Evolutionary conservation across 306 rosid species (phyloP).

Genomic region (Prosopis cineraria): DNA sequence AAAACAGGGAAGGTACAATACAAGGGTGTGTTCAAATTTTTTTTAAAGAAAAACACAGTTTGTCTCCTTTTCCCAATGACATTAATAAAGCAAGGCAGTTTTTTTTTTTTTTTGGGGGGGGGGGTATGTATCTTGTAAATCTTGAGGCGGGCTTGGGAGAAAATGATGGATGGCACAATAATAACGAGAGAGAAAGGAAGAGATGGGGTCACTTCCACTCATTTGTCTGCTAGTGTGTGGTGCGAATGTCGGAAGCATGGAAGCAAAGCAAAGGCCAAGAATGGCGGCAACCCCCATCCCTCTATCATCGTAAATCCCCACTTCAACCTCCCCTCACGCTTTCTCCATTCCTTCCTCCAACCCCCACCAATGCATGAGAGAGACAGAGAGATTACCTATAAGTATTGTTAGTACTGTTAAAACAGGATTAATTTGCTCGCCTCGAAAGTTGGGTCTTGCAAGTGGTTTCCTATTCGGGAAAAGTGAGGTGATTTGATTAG

Average conservation of each 20-base stretch:
- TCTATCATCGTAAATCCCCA: conserved; percentile 47
- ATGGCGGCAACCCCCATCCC: conserved; percentile 82
- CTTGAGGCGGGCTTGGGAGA: conserved; percentile 32
- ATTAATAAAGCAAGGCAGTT: too few relatives aligned
- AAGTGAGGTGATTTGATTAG: conserved; percentile 12
- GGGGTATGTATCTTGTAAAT: conserved; percentile 28
- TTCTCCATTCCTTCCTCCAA: conserved; percentile 29
- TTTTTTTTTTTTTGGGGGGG: too few relatives aligned
- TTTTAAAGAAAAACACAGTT: too few relatives aligned
- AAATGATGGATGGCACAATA: conserved; percentile 52
- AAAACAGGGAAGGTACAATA: neutral
- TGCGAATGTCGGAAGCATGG: conserved; percentile 97
- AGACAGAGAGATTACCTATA: too few relatives aligned
- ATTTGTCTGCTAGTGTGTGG: conserved; percentile 60
- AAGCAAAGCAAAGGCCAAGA: conserved; percentile 74
- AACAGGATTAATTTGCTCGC: conserved; percentile 26
- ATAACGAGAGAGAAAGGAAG: conserved; percentile 40
- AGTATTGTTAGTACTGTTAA: neutral
- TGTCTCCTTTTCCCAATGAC: too few relatives aligned
- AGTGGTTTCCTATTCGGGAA: conserved; percentile 33
- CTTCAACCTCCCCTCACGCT: conserved; percentile 32
- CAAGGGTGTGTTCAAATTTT: too few relatives aligned
- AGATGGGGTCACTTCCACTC: conserved; percentile 27
- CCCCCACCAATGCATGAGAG: conserved; percentile 30
- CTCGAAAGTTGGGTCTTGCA: conserved; percentile 18